These are phyloP conservation scores for Didymella segeticola DNA, from an alignment of 2,329 filamentous ascomycete genomes.

Conservation along the genomic window DNA sequence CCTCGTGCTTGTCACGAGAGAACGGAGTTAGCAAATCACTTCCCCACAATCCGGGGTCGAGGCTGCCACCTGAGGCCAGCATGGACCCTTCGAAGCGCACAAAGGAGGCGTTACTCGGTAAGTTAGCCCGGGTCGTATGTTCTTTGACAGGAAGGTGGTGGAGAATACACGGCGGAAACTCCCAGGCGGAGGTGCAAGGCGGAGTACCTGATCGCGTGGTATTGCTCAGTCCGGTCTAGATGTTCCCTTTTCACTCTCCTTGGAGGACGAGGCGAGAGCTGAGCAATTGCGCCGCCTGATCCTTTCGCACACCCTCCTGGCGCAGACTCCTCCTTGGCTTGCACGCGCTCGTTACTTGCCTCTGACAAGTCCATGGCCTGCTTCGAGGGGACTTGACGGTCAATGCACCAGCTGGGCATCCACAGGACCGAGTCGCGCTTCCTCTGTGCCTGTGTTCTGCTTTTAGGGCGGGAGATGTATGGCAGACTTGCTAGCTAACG, in stretches of 20 bases:
- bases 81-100: conserved; percentile 54
- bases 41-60: conserved; percentile 11
- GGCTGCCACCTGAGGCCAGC: conserved; percentile 2
- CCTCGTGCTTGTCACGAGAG: not conserved
- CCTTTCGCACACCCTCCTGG: not conserved
- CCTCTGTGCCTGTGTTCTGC: not conserved
- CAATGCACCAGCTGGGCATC: not conserved
- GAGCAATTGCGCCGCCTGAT: not conserved
- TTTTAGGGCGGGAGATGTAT: not conserved
- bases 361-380: not conserved
- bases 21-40: not conserved
- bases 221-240: not conserved
- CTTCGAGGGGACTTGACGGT: not conserved
- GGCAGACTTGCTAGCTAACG: not conserved
- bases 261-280: not conserved
- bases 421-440: not conserved
- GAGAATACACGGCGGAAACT: not conserved
- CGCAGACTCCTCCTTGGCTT: not conserved
- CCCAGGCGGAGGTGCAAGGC: not conserved
- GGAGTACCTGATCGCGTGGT: not conserved
- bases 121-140: not conserved
- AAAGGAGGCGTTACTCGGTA: conserved; percentile 50
- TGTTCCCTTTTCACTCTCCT: not conserved
- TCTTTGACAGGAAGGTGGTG: not conserved
- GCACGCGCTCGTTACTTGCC: no score